Conservation (phyloP, 1,139 yeast species). For the Yarrowia galli region DNA sequence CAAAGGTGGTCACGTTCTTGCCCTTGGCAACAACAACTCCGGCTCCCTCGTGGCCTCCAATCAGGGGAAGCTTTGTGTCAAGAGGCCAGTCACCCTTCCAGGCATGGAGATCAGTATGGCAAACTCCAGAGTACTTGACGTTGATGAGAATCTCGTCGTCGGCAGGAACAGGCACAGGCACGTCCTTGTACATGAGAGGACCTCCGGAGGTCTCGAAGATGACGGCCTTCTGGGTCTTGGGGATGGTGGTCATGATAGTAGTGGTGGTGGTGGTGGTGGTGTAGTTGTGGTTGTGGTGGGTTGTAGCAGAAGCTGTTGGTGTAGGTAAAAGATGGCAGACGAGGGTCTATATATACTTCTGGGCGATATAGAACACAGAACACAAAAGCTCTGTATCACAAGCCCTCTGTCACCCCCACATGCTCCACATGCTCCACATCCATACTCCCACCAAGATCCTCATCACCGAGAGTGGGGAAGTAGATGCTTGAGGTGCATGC, state of each 20-base stretch:
- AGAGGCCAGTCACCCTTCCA: constrained; percentile 50
- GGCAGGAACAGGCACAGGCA: constrained; percentile 56
- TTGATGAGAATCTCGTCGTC: constrained; percentile 55
- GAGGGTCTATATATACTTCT: too few species aligned
- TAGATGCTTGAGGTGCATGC: background rate
- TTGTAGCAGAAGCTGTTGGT: background rate
- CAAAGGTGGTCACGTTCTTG: constrained; percentile 68
- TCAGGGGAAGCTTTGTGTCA: constrained; percentile 64
- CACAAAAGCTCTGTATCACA: too few species aligned
- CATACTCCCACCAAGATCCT: background rate
- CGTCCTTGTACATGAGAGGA: constrained; percentile 55
- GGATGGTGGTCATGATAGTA: constrained; percentile 46
- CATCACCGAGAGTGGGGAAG: constrained; percentile 24
- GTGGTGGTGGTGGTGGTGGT: background rate
- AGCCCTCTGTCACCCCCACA: too few species aligned
- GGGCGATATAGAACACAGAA: too few species aligned
- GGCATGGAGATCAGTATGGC: constrained; percentile 61
- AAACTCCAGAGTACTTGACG: constrained; percentile 62
- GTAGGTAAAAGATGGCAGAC: background rate
- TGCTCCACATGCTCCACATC: too few species aligned
- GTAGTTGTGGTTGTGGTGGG: background rate
- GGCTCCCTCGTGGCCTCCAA: constrained; percentile 90
- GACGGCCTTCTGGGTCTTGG: constrained; percentile 61
- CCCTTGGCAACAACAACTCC: constrained; percentile 83
- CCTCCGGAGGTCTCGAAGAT: constrained; percentile 69